Evolutionary conservation across 352 stramenopile species (phyloP).

Genomic region (Globisporangium cylindrosporum): DNA sequence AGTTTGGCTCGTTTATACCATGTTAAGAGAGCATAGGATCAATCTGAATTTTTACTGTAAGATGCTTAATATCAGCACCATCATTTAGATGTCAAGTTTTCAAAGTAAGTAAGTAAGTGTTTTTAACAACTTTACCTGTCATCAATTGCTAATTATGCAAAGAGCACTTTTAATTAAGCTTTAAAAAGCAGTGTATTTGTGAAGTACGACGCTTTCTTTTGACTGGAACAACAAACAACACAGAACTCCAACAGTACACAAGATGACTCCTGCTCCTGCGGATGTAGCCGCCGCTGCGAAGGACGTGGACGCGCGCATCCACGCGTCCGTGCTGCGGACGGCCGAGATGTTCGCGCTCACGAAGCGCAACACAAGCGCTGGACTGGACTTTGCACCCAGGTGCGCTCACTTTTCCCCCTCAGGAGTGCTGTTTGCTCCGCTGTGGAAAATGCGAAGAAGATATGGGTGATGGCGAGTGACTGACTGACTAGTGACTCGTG

Average conservation of each 20-base stretch:
- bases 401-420: slow-evolving; percentile 15
- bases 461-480: background rate
- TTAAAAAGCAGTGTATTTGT: background rate
- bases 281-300: background rate
- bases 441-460: background rate
- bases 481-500: background rate
- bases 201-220: background rate
- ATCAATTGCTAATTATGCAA: no score
- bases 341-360: slow-evolving; percentile 71
- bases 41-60: no score
- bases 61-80: no score
- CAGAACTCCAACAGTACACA: background rate
- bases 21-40: background rate
- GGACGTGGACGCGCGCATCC: slow-evolving; percentile 41
- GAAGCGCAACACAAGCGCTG: slow-evolving; percentile 43
- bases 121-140: no score
- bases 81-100: no score
- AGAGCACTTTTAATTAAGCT: no score
- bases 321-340: slow-evolving; percentile 60
- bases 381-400: slow-evolving; percentile 61
- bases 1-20: background rate
- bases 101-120: no score
- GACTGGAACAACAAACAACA: background rate
- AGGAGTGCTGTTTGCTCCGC: no score
- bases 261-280: slow-evolving; percentile 5